Evolutionary conservation across 2,329 filamentous ascomycete genomes (phyloP).

Genomic region (Amphichorda felina): DNA sequence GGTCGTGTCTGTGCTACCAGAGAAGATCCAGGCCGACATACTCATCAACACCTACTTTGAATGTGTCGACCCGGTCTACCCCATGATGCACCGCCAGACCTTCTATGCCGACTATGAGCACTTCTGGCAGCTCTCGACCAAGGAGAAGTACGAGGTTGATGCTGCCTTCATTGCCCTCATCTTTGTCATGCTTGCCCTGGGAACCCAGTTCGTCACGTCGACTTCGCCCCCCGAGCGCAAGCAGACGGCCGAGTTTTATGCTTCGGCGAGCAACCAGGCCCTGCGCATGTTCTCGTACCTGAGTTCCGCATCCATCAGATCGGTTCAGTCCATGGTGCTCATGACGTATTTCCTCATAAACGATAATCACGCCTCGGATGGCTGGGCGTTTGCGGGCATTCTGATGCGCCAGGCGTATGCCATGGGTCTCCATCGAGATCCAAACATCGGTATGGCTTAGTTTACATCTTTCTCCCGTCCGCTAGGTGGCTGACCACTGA

Average conservation of each 20-base stretch:
- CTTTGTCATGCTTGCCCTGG: constrained; percentile 67
- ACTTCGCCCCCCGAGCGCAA: constrained; percentile 50
- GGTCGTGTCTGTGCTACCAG: constrained; percentile 63
- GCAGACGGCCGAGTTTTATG: constrained; percentile 72
- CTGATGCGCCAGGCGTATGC: constrained; percentile 69
- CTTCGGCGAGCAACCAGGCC: constrained; percentile 68
- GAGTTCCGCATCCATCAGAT: constrained; percentile 59
- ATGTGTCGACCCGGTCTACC: constrained; percentile 69
- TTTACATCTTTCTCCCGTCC: background rate
- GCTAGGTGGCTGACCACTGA: background rate
- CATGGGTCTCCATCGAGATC: constrained; percentile 70
- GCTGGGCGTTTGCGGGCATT: constrained; percentile 72
- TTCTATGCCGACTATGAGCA: constrained; percentile 71
- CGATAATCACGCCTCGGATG: constrained; percentile 73
- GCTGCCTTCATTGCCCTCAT: constrained; percentile 60
- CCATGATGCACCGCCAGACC: constrained; percentile 63
- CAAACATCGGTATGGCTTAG: constrained; percentile 49
- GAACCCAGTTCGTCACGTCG: constrained; percentile 61
- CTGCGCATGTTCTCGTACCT: constrained; percentile 66
- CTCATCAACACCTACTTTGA: constrained; percentile 53
- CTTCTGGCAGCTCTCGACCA: constrained; percentile 50
- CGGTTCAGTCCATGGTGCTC: constrained; percentile 70
- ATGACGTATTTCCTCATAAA: constrained; percentile 78
- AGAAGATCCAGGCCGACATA: constrained; percentile 65
- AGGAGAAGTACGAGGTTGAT: constrained; percentile 50